Percentiles rank a stretch among this genome's conserved stretches.
phyloP scores from a whole-genome alignment of 129 eudicot species.

The Arctium lappa region DNA sequence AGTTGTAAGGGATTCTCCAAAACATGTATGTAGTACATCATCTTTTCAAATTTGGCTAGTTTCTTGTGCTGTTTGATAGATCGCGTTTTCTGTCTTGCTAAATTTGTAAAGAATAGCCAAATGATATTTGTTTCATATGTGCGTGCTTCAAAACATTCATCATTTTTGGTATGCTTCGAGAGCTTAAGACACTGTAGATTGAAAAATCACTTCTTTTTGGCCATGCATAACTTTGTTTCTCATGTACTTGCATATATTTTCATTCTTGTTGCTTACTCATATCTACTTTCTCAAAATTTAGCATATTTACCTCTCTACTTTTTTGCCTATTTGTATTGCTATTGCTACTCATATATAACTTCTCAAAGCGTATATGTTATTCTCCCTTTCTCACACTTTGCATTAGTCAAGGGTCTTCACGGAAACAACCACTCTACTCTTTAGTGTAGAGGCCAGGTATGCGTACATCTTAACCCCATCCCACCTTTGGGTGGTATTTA shows the following conservation, averaged over 20 bases:
- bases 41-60: constrained; percentile 7
- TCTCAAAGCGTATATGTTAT: too few species aligned
- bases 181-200: neutral
- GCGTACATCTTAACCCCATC: neutral
- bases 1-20: constrained; percentile 25
- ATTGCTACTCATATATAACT: too few species aligned
- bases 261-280: neutral
- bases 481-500: neutral
- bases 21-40: constrained; percentile 29
- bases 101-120: constrained; percentile 16
- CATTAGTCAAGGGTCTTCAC: neutral
- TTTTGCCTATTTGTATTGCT: too few species aligned
- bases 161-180: constrained; percentile 1
- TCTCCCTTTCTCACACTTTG: neutral
- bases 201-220: neutral
- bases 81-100: neutral
- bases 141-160: neutral
- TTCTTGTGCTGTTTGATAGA: constrained; percentile 17
- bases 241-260: neutral
- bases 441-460: neutral
- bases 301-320: neutral
- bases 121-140: neutral
- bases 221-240: neutral
- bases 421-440: neutral
- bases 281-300: too few species aligned